phyloP scores from a whole-genome alignment of 1,284 basidiomycete species.

The Moesziomyces globuligerus region DNA sequence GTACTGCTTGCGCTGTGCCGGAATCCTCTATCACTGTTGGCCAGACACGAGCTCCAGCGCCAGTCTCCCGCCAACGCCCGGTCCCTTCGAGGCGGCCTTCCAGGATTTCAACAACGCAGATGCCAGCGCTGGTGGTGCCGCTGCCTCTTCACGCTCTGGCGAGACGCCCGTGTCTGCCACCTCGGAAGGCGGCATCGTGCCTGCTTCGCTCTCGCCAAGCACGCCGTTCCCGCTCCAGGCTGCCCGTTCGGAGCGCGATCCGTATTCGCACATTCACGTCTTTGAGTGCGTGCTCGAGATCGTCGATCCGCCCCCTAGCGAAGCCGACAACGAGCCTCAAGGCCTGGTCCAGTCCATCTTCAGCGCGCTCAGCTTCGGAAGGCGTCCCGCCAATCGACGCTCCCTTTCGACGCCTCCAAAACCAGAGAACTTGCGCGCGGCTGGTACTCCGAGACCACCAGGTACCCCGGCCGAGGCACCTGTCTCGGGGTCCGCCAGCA shows the following conservation, averaged over 20 bases:
- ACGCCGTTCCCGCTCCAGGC: constrained; percentile 46
- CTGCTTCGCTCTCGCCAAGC: constrained; percentile 37
- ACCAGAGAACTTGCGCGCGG: constrained; percentile 22
- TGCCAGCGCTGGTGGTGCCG: neutral
- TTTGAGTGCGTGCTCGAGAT: constrained; percentile 62
- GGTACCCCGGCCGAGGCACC: constrained; percentile 41
- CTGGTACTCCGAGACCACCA: constrained; percentile 38
- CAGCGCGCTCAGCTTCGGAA: constrained; percentile 55
- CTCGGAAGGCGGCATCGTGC: constrained; percentile 5
- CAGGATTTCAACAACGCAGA: constrained; percentile 27
- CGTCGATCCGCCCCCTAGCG: constrained; percentile 33
- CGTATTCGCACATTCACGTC: constrained; percentile 59
- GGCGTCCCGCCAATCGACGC: constrained; percentile 46
- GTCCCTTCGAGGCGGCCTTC: constrained; percentile 39
- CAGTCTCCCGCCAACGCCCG: constrained; percentile 32
- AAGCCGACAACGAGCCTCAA: constrained; percentile 25
- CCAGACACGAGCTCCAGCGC: constrained; percentile 50
- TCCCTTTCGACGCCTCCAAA: constrained; percentile 48
- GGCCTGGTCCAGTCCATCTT: constrained; percentile 61
- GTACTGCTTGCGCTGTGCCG: constrained; percentile 71
- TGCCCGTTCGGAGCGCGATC: constrained; percentile 44
- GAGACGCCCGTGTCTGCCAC: constrained; percentile 11
- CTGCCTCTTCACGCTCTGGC: constrained; percentile 1
- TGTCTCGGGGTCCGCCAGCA: constrained; percentile 32
- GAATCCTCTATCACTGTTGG: constrained; percentile 71